These are phyloP conservation scores for Geosmithia morbida DNA, from an alignment of 2,329 filamentous ascomycete genomes.

Conservation along the genomic window DNA sequence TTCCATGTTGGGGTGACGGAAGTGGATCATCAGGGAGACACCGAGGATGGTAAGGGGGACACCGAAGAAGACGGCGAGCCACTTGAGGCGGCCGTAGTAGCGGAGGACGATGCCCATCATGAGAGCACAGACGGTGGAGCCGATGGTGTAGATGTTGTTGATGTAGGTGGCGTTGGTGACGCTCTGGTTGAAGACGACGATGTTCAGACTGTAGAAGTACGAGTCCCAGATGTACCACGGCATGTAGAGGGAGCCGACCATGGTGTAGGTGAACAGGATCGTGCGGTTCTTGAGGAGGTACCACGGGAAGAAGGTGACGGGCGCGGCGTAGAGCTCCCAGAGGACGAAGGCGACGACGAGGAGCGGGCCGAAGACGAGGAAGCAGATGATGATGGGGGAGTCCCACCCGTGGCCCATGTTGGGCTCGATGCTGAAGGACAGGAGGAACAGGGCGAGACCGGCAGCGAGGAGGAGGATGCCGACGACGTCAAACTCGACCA, in stretches of 20 bases:
- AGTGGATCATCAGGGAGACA: slow-evolving; percentile 43
- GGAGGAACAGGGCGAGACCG: slow-evolving; percentile 45
- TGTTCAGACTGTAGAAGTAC: slow-evolving; percentile 41
- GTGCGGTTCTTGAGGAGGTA: slow-evolving; percentile 34
- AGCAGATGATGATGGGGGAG: slow-evolving; percentile 38
- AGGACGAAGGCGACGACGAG: slow-evolving; percentile 38
- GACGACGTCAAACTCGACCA: slow-evolving; percentile 41
- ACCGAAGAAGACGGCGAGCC: slow-evolving; percentile 27
- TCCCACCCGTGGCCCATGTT: slow-evolving; percentile 34
- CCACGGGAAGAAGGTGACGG: slow-evolving; percentile 39
- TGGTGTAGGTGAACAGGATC: slow-evolving; percentile 16
- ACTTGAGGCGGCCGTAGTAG: slow-evolving; percentile 32
- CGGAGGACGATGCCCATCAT: slow-evolving; percentile 30
- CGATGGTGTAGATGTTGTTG: slow-evolving; percentile 31
- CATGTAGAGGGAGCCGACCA: slow-evolving; percentile 27
- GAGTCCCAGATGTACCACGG: slow-evolving; percentile 36
- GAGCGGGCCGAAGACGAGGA: slow-evolving; percentile 45
- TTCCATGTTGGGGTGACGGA: slow-evolving; percentile 33
- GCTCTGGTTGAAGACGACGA: slow-evolving; percentile 30
- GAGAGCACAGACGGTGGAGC: slow-evolving; percentile 30
- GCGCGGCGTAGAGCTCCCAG: slow-evolving; percentile 44
- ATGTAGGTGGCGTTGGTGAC: slow-evolving; percentile 31
- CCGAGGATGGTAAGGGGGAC: slow-evolving; percentile 41
- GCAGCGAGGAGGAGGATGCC: slow-evolving; percentile 42
- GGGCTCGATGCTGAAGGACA: slow-evolving; percentile 46